A percentile compares a stretch with the other conserved stretches of the same genome.
Conservation (phyloP, 352 stramenopile genomes). For the Phytopythium sindhum region DNA sequence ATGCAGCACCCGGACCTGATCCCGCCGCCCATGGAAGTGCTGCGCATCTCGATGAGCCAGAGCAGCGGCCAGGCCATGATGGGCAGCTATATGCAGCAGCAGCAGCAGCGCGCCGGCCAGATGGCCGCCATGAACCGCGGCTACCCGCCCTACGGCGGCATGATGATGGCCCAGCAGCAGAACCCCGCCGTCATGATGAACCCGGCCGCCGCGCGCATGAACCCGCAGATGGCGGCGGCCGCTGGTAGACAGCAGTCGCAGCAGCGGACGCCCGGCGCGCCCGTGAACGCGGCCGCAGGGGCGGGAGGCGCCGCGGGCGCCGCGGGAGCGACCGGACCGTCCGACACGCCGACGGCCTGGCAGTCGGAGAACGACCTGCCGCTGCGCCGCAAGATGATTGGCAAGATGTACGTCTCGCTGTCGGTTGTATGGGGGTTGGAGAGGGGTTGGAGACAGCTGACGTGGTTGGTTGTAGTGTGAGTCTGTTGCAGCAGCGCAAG, state of each 20-base stretch:
- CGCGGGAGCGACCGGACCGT: conserved; percentile 23
- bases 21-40: conserved; percentile 80
- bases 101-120: conserved; percentile 46
- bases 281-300: conserved; percentile 35
- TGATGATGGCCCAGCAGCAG: conserved; percentile 48
- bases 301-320: conserved; percentile 41
- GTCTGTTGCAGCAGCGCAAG: conserved; percentile 95
- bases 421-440: background rate
- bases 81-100: conserved; percentile 62
- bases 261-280: conserved; percentile 26
- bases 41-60: conserved; percentile 83
- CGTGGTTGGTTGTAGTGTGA: too few relatives aligned
- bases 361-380: conserved; percentile 87
- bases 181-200: conserved; percentile 29
- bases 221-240: conserved; percentile 26
- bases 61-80: conserved; percentile 53
- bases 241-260: conserved; percentile 37
- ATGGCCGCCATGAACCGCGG: conserved; percentile 55
- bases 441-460: too few relatives aligned
- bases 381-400: conserved; percentile 87
- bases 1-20: conserved; percentile 87
- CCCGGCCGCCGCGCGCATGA: conserved; percentile 31
- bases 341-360: conserved; percentile 67
- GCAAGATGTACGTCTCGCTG: conserved; percentile 78
- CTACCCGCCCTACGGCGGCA: conserved; percentile 62